Conservation (phyloP, 208 protist species). For the Trypanosoma boissoni region DNA sequence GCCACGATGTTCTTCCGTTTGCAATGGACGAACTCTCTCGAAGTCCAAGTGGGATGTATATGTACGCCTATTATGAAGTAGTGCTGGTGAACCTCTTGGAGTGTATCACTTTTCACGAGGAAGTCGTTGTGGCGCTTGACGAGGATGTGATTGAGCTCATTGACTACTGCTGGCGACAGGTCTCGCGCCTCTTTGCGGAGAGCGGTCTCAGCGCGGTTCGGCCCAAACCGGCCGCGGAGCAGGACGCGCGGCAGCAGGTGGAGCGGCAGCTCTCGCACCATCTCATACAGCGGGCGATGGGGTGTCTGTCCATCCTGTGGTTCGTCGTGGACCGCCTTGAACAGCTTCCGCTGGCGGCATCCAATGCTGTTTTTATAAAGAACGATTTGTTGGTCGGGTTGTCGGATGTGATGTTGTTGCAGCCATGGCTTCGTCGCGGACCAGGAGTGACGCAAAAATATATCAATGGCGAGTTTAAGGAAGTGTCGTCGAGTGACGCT, state of each 20-base stretch:
- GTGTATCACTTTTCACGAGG: constrained; percentile 85
- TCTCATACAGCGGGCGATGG: constrained; percentile 58
- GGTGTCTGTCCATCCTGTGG: constrained; percentile 86
- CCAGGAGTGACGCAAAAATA: constrained; percentile 55
- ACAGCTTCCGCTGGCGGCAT: constrained; percentile 64
- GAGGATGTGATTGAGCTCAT: constrained; percentile 89
- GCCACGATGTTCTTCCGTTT: constrained; percentile 65
- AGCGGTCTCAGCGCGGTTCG: constrained; percentile 34
- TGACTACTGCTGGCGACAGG: constrained; percentile 90
- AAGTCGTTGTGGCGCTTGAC: constrained; percentile 64
- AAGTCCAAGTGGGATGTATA: constrained; percentile 76
- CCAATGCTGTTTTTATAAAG: constrained; percentile 72
- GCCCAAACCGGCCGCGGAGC: constrained; percentile 14
- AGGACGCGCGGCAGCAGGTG: constrained; percentile 25
- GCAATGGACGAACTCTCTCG: constrained; percentile 39
- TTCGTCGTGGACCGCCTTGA: constrained; percentile 84
- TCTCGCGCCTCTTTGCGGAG: constrained; percentile 67
- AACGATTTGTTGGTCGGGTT: constrained; percentile 85
- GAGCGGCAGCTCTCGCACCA: constrained; percentile 44
- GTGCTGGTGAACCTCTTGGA: constrained; percentile 88
- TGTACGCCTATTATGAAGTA: constrained; percentile 82
- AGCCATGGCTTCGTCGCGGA: constrained; percentile 78
- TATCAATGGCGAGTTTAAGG: constrained; percentile 52
- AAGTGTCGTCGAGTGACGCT: constrained; percentile 48
- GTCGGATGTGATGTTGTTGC: constrained; percentile 67